Base-by-base conservation (phyloP, 768 basidiomycete genomes). In the Gymnopilus junonius region DNA sequence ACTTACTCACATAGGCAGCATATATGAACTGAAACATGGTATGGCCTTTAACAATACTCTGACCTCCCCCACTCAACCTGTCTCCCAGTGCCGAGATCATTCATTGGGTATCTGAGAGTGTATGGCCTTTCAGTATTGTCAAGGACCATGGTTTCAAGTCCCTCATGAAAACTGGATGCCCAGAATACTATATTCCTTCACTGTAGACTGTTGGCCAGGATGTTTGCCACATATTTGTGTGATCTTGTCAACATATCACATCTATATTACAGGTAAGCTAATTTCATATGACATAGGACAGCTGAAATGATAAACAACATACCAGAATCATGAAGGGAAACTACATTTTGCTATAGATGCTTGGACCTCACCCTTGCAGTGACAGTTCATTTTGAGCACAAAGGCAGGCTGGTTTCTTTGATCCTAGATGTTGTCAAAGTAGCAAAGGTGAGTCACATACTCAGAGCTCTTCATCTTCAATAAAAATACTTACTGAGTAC, bases 371-470 rank as follows among this genome's bases (percentile, higher is more conserved):
- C 43, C 43, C 20, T 21, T 25, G 43, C 21, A 8, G 8, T 46
- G 17, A 46, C 23, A 7, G 21, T 46, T 20, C 51, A 53, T 35
- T 32, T 53, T 17, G 43, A 59, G 42, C 40, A 45, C 14, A 7
- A 29, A 59, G 58, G 58, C 14, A 8, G 12, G 34, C 58, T 43
- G 2, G n/a, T 53, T 50, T 60, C 17, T 4, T 32, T 60, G 21
- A 21, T 60, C 20, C 59, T 50, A 29, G 48, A 60, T 51, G 45
- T 60, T 51, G 48, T 60, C 23, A 34, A 60, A 21, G 45, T 60
- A 2, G 45, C 59, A 8, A 48, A 51, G 50, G 59, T 51, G 11
- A 51, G 59, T 11, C 10, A 11, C 14, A 8, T 35, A 8, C 34
- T 11, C n/a, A 34, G 4, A 60, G 25, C 12, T 5, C 23, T 25